Percentiles rank a stretch among this genome's conserved stretches.
Conservation (phyloP, 2,329 filamentous ascomycete species). For the Lizonia empirigonia region DNA sequence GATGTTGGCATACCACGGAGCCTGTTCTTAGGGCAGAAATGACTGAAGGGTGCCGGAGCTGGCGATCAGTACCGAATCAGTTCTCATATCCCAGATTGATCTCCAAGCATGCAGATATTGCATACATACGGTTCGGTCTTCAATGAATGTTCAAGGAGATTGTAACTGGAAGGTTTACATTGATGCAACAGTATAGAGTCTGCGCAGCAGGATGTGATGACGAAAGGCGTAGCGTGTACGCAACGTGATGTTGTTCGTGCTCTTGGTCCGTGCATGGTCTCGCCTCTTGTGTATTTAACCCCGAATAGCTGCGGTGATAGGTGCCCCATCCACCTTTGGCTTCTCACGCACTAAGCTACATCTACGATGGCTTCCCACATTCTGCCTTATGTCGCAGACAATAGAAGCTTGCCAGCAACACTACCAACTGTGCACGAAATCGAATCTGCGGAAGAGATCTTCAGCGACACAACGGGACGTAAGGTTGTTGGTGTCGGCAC, state of each 20-base stretch:
- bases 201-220: background rate
- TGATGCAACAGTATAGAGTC: background rate
- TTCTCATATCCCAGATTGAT: background rate
- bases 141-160: background rate
- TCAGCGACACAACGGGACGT: conserved; percentile 8
- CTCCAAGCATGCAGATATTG: background rate
- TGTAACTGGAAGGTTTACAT: background rate
- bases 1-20: background rate
- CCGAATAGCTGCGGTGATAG: background rate
- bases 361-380: conserved; percentile 18
- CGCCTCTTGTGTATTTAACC: background rate
- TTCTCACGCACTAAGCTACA: background rate
- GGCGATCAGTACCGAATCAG: background rate
- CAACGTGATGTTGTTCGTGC: background rate
- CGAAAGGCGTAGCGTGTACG: background rate
- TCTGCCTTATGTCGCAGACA: conserved; percentile 24
- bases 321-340: background rate
- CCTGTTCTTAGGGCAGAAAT: background rate
- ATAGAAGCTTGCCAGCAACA: conserved; percentile 22
- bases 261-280: background rate
- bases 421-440: conserved; percentile 26
- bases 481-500: conserved; percentile 20
- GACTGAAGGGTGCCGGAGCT: background rate
- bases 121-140: no score
- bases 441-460: conserved; percentile 25